Conservation (phyloP, 768 basidiomycete genomes). For the Tulasnella sp. region DNA sequence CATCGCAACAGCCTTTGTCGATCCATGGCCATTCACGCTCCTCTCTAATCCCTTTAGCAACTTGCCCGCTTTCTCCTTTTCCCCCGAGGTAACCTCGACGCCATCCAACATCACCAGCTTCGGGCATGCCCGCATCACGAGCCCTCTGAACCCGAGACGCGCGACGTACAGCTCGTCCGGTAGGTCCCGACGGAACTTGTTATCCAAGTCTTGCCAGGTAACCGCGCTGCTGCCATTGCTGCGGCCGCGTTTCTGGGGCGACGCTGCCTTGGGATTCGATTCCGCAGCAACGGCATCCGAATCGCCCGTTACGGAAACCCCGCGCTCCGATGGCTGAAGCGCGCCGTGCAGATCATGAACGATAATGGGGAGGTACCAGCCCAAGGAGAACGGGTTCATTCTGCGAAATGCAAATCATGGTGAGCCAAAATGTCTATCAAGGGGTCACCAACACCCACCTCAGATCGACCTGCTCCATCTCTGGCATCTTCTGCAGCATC, state of each 20-base stretch:
- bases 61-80: conserved; percentile 78
- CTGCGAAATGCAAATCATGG: conserved; percentile 43
- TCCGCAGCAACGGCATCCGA: conserved; percentile 38
- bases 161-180: conserved; percentile 88
- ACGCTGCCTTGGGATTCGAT: conserved; percentile 8
- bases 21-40: not conserved
- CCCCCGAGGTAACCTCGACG: conserved; percentile 77
- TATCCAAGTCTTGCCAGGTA: conserved; percentile 76
- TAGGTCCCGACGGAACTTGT: conserved; percentile 83
- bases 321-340: conserved; percentile 60
- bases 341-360: conserved; percentile 69
- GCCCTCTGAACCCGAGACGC: conserved; percentile 85
- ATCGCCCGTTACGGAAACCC: conserved; percentile 30
- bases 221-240: conserved; percentile 28
- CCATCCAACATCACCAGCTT: conserved; percentile 80
- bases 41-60: conserved; percentile 55
- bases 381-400: conserved; percentile 97
- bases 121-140: conserved; percentile 77
- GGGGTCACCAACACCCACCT: conserved; percentile 56
- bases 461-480: conserved; percentile 89
- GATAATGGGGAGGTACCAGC: conserved; percentile 91
- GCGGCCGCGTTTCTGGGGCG: not conserved
- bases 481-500: conserved; percentile 68
- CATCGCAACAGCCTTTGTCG: not conserved
- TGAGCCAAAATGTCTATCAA: conserved; percentile 12